phyloP scores from a whole-genome alignment of 306 rosid genomes.

The Heteromeles arbutifolia region DNA sequence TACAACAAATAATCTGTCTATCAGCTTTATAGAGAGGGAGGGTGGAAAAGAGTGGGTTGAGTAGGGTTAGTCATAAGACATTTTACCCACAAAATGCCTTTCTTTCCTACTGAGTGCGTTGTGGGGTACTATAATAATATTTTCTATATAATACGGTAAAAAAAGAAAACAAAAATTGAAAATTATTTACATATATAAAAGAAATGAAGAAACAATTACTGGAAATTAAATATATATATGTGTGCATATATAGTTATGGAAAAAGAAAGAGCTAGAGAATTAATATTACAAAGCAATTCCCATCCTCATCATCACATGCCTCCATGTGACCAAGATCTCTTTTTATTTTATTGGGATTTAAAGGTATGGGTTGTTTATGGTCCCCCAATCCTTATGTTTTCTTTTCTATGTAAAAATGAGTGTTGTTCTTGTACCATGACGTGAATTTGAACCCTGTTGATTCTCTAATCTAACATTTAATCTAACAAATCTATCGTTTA shows the following conservation, averaged over 20 bases:
- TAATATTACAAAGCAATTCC: slow-evolving; percentile 23
- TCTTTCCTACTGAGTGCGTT: slow-evolving; percentile 64
- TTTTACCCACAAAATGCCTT: slow-evolving; percentile 42
- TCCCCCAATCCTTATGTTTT: slow-evolving; percentile 63
- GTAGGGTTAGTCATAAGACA: slow-evolving; percentile 40
- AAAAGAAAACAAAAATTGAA: slow-evolving; percentile 22
- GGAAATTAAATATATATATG: not conserved
- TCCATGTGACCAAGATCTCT: slow-evolving; percentile 73
- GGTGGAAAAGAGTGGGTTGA: slow-evolving; percentile 3
- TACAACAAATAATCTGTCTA: slow-evolving; percentile 48
- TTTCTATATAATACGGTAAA: slow-evolving; percentile 32
- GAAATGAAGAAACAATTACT: not conserved
- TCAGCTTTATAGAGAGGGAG: slow-evolving; percentile 60
- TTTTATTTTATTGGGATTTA: slow-evolving; percentile 53
- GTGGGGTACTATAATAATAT: slow-evolving; percentile 50
- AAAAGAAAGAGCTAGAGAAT: not conserved
- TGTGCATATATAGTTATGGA: not conserved
- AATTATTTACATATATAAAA: slow-evolving; percentile 18
- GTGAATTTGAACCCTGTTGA: fast-evolving
- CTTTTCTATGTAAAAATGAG: not conserved
- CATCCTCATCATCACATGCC: slow-evolving; percentile 73
- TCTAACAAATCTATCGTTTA: no score
- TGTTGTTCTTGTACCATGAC: fast-evolving
- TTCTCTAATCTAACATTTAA: no score
- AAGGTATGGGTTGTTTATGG: slow-evolving; percentile 96